phyloP scores from a whole-genome alignment of 331 rosid genomes.

The Malus hybrid region DNA sequence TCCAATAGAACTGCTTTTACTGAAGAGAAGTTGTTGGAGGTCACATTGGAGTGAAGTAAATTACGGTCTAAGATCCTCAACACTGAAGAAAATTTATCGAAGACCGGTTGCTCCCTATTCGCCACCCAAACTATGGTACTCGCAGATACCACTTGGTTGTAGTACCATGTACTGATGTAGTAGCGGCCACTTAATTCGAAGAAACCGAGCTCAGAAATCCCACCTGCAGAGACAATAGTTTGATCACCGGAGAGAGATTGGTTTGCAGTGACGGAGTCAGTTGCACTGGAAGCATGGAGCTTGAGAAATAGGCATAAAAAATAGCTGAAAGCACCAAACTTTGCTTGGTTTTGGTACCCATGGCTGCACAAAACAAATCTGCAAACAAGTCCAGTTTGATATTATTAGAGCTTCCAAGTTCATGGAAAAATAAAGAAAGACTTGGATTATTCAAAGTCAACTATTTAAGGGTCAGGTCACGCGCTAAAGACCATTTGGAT shows the following conservation, averaged over 20 bases:
- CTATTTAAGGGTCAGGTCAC: no score
- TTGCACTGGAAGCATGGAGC: slow-evolving; percentile 9
- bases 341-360: neutral
- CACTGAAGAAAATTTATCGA: no score
- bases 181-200: slow-evolving; percentile 36
- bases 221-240: slow-evolving; percentile 33
- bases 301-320: slow-evolving; percentile 9
- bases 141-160: neutral
- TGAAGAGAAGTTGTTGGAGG: no score
- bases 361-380: neutral
- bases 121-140: slow-evolving; percentile 16
- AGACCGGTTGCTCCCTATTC: no score
- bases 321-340: neutral
- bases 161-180: slow-evolving; percentile 60
- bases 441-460: no score
- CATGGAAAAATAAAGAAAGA: no score
- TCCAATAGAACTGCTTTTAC: no score
- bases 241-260: slow-evolving; percentile 43
- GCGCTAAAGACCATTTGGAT: no score
- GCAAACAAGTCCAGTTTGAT: neutral
- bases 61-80: no score
- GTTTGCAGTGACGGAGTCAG: slow-evolving; percentile 21
- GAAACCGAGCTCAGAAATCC: slow-evolving; percentile 47
- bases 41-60: no score
- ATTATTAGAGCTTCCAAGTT: no score